phyloP scores from a whole-genome alignment of 495 filamentous ascomycete species.

The Lasiosphaeria ovina region DNA sequence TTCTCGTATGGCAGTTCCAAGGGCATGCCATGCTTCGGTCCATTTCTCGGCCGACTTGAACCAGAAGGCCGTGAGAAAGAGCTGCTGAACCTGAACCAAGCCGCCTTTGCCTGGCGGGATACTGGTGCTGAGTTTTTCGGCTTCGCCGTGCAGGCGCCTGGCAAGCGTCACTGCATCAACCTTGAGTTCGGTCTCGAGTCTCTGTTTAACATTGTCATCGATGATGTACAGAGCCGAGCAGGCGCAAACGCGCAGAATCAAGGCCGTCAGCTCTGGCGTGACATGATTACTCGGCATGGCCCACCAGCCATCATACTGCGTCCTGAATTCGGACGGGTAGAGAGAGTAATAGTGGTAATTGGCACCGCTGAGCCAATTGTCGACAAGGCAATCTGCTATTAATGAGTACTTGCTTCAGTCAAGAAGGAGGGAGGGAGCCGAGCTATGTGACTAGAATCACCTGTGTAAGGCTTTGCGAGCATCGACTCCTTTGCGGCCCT shows the following conservation, averaged over 20 bases:
- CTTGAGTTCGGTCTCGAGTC: slow-evolving; percentile 48
- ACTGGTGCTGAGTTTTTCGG: slow-evolving; percentile 44
- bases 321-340: slow-evolving; percentile 47
- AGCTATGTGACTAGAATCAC: slow-evolving; percentile 12
- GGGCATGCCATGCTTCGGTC: slow-evolving; percentile 51
- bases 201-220: slow-evolving; percentile 34
- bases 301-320: slow-evolving; percentile 52
- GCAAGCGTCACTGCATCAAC: slow-evolving; percentile 39
- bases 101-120: slow-evolving; percentile 49
- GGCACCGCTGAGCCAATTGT: slow-evolving; percentile 46
- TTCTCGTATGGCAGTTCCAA: slow-evolving; percentile 46
- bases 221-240: slow-evolving; percentile 47
- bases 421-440: too few species aligned
- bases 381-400: slow-evolving; percentile 45
- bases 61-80: slow-evolving; percentile 52
- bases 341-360: slow-evolving; percentile 53
- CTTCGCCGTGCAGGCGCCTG: slow-evolving; percentile 41
- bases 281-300: slow-evolving; percentile 31
- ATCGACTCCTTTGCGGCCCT: slow-evolving; percentile 19
- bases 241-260: slow-evolving; percentile 53
- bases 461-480: slow-evolving; percentile 32
- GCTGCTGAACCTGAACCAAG: slow-evolving; percentile 49
- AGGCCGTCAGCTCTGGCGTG: slow-evolving; percentile 47
- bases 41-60: slow-evolving; percentile 53
- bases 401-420: slow-evolving; percentile 28